Base-by-base conservation (phyloP, 352 stramenopile genomes). In the Phytophthora pluvialis region DNA sequence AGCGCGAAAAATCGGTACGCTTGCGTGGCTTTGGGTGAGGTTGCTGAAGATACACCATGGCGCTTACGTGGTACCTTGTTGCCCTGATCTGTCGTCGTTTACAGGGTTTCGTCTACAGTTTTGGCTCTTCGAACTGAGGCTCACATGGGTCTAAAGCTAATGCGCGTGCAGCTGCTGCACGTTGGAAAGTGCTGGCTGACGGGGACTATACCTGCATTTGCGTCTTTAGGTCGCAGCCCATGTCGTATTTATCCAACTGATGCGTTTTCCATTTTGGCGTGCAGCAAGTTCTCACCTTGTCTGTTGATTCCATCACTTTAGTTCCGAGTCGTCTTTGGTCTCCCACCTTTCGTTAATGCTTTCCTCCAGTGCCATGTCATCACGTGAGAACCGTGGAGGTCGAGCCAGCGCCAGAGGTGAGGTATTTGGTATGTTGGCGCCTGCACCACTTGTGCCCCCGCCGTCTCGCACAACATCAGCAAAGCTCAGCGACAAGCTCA, bases 401-500 rank as follows among this genome's bases (percentile, higher is more conserved):
- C 77, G 75, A n/a, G 71, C 59, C 8, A 81, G 39, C 3, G 75
- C 65, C 12, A 88, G 38, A 13, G 80, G 81, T 8, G 80, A 90
- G 5, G 68, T 78, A 12, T 75, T 64, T 18, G 73, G 79, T 7
- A 70, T 71, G 29, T 78, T 80, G 61, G 29, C 35, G 12, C 18
- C 28, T 57, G 10, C 32, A 29, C 40, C 39, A 60, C 44, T 62
- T 35, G 58, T 62, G 9, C 69, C 51, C 0, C 67, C 73, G n/a
- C 85, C 83, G 16, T 85, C 84, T 12, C 90, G 75, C 0, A 95
- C 88, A 11, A 95, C 88, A 46, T 95, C 88, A 0, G 88, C 88
- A 74, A 95, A 95, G 68, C 87, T 95, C 60, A 95, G 78, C 3
- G 86, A 95, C 35, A 95, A 93, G 67, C 87, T 95, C 70, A 95